Evolutionary conservation across 2,329 filamentous ascomycete genomes (phyloP).

Genomic region (Tolypocladium sp.): DNA sequence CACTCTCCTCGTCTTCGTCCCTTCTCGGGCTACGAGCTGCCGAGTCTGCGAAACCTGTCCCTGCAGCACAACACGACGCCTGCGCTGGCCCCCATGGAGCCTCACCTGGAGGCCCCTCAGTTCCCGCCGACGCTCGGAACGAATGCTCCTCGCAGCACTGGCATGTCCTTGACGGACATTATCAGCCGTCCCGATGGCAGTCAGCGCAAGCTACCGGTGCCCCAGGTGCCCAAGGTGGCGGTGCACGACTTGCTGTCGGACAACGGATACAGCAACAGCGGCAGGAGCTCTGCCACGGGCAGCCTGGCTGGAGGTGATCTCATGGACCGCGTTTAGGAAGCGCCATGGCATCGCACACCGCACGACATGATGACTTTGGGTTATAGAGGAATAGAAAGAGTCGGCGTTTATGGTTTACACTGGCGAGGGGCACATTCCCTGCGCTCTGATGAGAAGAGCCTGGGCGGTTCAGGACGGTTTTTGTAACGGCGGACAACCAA

Average conservation of each 20-base stretch:
- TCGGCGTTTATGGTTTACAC: conserved; percentile 24
- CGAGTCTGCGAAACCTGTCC: conserved; percentile 64
- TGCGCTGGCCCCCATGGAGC: conserved; percentile 50
- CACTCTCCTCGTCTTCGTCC: conserved; percentile 88
- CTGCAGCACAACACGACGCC: conserved; percentile 44
- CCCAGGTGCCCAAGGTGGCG: conserved; percentile 81
- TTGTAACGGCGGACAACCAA: conserved; percentile 6
- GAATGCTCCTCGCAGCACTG: conserved; percentile 44
- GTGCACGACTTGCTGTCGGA: conserved; percentile 75
- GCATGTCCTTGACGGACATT: conserved; percentile 83
- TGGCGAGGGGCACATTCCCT: conserved; percentile 4
- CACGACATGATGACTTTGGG: conserved; percentile 29
- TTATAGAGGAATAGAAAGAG: conserved; percentile 30
- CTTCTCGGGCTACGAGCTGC: conserved; percentile 69
- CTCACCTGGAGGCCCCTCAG: conserved; percentile 37
- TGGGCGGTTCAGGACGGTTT: conserved; percentile 10
- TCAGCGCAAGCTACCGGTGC: conserved; percentile 83
- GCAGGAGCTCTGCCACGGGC: conserved; percentile 67
- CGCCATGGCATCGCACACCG: conserved; percentile 13
- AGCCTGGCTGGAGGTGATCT: conserved; percentile 68
- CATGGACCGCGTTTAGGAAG: conserved; percentile 41
- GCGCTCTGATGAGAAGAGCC: not conserved
- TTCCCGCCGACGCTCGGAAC: conserved; percentile 41
- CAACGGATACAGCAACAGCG: conserved; percentile 59
- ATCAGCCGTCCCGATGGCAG: conserved; percentile 82